Evolutionary conservation across 768 basidiomycete genomes (phyloP), one percentile per base, ranked within the genome.

Genomic region (Russula emetica): DNA sequence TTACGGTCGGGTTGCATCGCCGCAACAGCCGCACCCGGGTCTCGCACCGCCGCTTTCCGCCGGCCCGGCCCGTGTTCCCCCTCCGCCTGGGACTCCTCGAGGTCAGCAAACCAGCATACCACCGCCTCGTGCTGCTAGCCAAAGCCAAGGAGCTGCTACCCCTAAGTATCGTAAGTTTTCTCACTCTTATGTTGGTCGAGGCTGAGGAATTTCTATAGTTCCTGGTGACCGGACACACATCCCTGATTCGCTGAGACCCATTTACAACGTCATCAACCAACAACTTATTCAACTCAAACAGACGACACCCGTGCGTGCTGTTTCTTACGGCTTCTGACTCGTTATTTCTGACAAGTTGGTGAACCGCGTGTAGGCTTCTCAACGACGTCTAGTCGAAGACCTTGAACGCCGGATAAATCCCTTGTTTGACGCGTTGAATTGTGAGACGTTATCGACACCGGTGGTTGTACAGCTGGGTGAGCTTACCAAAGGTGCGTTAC

Each of bases 181-280:
- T 49, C 55, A 13, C 20, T 26, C 8, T n/a, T n/a, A 13, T n/a
- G 18, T 22, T n/a, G 34, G 24, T 5, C 22, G 9, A 34, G 40
- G 42, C 66, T 72, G 36, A 70, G 26, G 30, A 22, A 45, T 44
- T 47, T 20, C 32, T 59, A 63, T 30, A 96, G 94, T 95, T 49
- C 80, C 86, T 57, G 95, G 96, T 60, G 96, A 98, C 73, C 82
- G 94, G 30, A 84, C 83, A n/a, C 96, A 98, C 73, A 97, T 98
- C 58, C 88, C 94, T 1, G 85, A 87, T 10, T 76, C 80, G 52
- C 79, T 82, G 24, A 74, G 78, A 61, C 85, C 88, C 0, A 85
- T 90, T 55, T 94, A 80, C 66, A 79, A 84, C 56, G 78, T 88
- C 20, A 77, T 97, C 44, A 79, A 79, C 24, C 79, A 79, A 52